Conservation (phyloP, 2,329 filamentous ascomycete species). For the Microdochium paspali region DNA sequence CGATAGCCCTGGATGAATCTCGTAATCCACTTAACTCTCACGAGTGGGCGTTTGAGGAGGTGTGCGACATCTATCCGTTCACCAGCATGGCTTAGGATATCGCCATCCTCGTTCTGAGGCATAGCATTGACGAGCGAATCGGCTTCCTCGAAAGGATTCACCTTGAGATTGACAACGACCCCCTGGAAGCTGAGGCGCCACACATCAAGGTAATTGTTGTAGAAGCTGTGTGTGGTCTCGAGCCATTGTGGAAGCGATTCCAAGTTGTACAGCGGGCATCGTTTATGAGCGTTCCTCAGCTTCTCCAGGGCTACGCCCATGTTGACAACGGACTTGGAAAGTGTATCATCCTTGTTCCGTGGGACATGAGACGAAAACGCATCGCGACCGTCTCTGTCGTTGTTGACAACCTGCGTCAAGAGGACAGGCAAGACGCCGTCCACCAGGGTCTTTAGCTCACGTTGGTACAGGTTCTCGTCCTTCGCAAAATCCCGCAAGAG, state of each 20-base stretch:
- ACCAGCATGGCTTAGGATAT: conserved; percentile 63
- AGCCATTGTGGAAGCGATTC: conserved; percentile 74
- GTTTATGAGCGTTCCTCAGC: conserved; percentile 69
- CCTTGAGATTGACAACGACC: conserved; percentile 85
- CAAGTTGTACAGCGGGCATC: conserved; percentile 65
- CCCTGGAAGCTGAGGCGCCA: conserved; percentile 95
- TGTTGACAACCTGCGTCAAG: conserved; percentile 72
- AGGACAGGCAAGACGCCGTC: conserved; percentile 93
- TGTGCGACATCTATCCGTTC: conserved; percentile 92
- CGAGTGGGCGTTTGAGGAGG: conserved; percentile 78
- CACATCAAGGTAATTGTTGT: conserved; percentile 74
- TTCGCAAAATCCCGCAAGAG: conserved; percentile 70
- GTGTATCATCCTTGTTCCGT: conserved; percentile 43
- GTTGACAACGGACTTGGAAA: conserved; percentile 81
- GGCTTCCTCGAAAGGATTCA: conserved; percentile 50
- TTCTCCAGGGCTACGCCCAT: conserved; percentile 90
- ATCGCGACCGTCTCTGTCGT: conserved; percentile 55
- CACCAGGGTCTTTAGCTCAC: conserved; percentile 85
- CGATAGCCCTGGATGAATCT: conserved; percentile 68
- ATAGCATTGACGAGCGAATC: conserved; percentile 49
- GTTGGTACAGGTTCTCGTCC: conserved; percentile 80
- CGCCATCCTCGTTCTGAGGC: conserved; percentile 55
- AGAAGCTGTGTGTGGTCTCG: conserved; percentile 65
- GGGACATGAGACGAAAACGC: conserved; percentile 53
- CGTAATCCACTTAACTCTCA: conserved; percentile 77